Evolutionary conservation across 805 yeast genomes (phyloP).

Genomic region (Kluyveromyces nonfermentans): DNA sequence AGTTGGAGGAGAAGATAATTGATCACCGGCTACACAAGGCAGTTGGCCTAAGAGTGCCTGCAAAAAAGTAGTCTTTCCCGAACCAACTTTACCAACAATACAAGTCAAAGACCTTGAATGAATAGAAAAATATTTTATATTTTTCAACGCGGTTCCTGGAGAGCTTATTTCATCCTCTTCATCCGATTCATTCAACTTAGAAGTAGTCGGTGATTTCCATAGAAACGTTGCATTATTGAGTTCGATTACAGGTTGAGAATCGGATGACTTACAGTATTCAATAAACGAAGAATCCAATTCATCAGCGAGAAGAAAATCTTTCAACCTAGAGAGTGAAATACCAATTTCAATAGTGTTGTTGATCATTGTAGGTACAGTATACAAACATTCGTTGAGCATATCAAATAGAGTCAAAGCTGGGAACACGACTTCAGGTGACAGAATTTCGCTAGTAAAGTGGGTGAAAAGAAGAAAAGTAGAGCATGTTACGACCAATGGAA

Average conservation of each 20-base stretch:
- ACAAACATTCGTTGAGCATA: conserved; percentile 48
- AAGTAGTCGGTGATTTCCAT: conserved; percentile 38
- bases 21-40: conserved; percentile 28
- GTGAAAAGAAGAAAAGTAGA: conserved; percentile 50
- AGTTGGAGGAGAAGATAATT: conserved; percentile 30
- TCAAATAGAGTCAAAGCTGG: conserved; percentile 58
- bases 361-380: conserved; percentile 47
- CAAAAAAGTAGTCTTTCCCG: conserved; percentile 55
- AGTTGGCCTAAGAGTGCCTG: conserved; percentile 48
- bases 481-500: conserved; percentile 57
- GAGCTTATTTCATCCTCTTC: conserved; percentile 40
- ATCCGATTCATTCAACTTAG: conserved; percentile 30
- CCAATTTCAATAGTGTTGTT: conserved; percentile 49
- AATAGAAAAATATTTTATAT: conserved; percentile 40
- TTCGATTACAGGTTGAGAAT: conserved; percentile 29
- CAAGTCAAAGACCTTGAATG: conserved; percentile 47
- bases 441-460: conserved; percentile 35
- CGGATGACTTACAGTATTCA: conserved; percentile 16
- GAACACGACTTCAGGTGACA: conserved; percentile 60
- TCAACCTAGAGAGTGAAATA: conserved; percentile 48
- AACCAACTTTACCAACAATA: conserved; percentile 58
- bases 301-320: conserved; percentile 38
- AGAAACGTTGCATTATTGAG: conserved; percentile 44
- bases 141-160: conserved; percentile 36
- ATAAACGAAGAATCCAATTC: conserved; percentile 36